Conservation (phyloP, 192 early-diverging fungal species). For the Dissophora ornata region DNA sequence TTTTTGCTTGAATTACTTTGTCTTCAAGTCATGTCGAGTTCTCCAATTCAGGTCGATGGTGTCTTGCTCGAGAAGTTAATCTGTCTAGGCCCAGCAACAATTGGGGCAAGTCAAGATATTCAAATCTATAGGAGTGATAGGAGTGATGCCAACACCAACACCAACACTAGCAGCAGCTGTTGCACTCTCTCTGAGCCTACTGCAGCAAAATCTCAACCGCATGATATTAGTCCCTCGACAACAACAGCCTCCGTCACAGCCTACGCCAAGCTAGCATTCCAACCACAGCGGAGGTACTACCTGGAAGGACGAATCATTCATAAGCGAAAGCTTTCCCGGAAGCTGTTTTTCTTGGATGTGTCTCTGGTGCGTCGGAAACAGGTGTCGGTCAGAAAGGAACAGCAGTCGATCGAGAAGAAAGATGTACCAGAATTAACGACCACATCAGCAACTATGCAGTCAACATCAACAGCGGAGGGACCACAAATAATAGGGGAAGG, state of each 20-base stretch:
- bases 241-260: too few relatives aligned
- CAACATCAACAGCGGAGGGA: too few relatives aligned
- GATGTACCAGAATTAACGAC: neutral
- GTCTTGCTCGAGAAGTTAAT: conserved; percentile 18
- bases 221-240: too few relatives aligned
- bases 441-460: too few relatives aligned
- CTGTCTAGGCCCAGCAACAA: neutral
- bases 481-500: neutral
- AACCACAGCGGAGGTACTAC: conserved; percentile 29
- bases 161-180: neutral
- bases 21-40: conserved; percentile 18
- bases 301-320: conserved; percentile 49
- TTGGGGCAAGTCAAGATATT: too few relatives aligned
- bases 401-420: neutral
- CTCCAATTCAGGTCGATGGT: conserved; percentile 20
- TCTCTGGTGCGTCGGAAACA: conserved; percentile 10
- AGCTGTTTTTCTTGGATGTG: conserved; percentile 43
- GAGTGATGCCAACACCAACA: neutral
- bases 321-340: conserved; percentile 40
- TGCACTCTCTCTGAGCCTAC: neutral
- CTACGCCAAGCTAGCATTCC: conserved; percentile 10
- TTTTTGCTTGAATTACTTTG: too few relatives aligned
- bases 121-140: too few relatives aligned
- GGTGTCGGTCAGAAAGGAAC: neutral
- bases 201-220: too few relatives aligned